These are phyloP conservation scores for Solioccasus polychromus DNA, from an alignment of 768 basidiomycete genomes.

Conservation along the genomic window DNA sequence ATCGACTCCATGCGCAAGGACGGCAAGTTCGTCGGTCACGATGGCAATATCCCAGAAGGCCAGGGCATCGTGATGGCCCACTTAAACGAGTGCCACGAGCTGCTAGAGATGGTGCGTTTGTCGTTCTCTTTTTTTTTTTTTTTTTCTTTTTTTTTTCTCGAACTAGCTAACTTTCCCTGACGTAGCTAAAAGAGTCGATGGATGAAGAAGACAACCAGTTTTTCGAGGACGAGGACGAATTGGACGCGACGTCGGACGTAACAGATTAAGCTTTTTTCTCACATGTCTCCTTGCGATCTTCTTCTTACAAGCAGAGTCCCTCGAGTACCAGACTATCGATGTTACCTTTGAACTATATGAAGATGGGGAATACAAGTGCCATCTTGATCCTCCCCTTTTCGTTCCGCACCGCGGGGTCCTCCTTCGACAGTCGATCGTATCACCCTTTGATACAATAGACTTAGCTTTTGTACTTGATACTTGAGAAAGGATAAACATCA, in stretches of 20 bases:
- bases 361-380: too few relatives aligned
- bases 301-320: too few relatives aligned
- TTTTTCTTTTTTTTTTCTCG: too few relatives aligned
- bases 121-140: too few relatives aligned
- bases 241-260: constrained; percentile 12
- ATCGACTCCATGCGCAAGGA: constrained; percentile 92
- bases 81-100: constrained; percentile 92
- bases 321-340: too few relatives aligned
- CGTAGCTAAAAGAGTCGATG: constrained; percentile 76
- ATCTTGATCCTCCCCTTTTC: too few relatives aligned
- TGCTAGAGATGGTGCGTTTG: constrained; percentile 82
- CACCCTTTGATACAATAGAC: too few relatives aligned
- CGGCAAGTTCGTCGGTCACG: constrained; percentile 86
- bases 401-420: too few relatives aligned
- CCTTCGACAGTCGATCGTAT: too few relatives aligned
- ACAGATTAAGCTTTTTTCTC: constrained; percentile 7
- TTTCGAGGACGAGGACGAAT: constrained; percentile 48
- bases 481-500: too few relatives aligned
- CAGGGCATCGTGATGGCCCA: constrained; percentile 97
- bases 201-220: constrained; percentile 62
- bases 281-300: not conserved
- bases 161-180: not conserved
- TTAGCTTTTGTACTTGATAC: too few relatives aligned
- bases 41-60: constrained; percentile 90
- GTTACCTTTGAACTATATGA: too few relatives aligned